A percentile compares a stretch with the other conserved stretches of the same genome.
These are phyloP conservation scores for Kregervanrija fluxuum DNA, from an alignment of 805 yeast genomes.

Conservation along the genomic window DNA sequence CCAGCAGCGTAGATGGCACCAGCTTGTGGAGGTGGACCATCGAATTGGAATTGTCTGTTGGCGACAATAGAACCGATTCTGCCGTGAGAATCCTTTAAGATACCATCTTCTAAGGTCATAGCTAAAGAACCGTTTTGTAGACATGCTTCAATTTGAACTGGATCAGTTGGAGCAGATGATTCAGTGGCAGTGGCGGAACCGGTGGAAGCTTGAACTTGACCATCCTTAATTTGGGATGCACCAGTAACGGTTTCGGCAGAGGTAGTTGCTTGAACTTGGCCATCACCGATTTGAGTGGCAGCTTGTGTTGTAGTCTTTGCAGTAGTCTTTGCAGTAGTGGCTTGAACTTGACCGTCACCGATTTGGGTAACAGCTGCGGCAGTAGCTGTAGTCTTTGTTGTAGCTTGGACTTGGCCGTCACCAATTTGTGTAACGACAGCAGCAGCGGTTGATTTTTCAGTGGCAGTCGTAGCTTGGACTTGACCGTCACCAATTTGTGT, in stretches of 20 bases:
- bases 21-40: conserved; percentile 61
- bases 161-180: conserved; percentile 10
- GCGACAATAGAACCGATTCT: conserved; percentile 56
- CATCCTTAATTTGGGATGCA: conserved; percentile 32
- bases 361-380: conserved; percentile 38
- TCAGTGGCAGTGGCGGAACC: conserved; percentile 28
- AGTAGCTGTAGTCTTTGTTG: conserved; percentile 26
- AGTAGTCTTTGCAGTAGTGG: conserved; percentile 22
- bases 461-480: conserved; percentile 29
- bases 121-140: conserved; percentile 32
- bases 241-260: conserved; percentile 22
- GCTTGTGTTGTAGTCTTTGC: conserved; percentile 26
- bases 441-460: conserved; percentile 10
- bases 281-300: conserved; percentile 27
- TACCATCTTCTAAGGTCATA: conserved; percentile 33
- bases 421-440: conserved; percentile 30
- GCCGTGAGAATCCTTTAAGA: conserved; percentile 40
- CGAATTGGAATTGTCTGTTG: conserved; percentile 59
- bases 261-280: conserved; percentile 27
- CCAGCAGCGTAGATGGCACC: conserved; percentile 48
- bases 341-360: conserved; percentile 54
- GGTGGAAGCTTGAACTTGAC: conserved; percentile 30
- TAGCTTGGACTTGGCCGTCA: conserved; percentile 40
- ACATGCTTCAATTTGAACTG: conserved; percentile 28
- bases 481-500: conserved; percentile 24